Base-by-base conservation (phyloP, 257 asterid species). In the Oldenlandia corymbosa region DNA sequence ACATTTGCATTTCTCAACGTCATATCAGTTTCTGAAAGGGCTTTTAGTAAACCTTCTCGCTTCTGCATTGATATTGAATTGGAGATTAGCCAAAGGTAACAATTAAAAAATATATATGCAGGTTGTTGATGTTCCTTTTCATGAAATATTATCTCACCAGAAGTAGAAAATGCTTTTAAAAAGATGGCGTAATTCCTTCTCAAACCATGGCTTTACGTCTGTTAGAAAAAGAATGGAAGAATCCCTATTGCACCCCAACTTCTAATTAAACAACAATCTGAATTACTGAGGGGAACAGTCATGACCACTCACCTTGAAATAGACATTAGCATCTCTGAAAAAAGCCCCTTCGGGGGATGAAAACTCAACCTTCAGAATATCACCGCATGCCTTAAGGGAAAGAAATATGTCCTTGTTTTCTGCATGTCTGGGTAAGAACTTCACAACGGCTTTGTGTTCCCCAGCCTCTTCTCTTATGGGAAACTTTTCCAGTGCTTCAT, bases 251-350 rank as follows among this genome's bases (percentile, higher is more conserved):
- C 5, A 43, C 54, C 21, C 12, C 42, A 16, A 17, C 18, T 56
- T 56, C 43, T 21, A 56, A 1, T 56, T 20, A 23, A 23, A 7
- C 49, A 32, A 30, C 61, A n/a, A 6, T 16, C 58, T 23, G 39
- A 36, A 58, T 2, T 47, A 32, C 26, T 17, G 45, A 23, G 12
- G 46, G 10, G 42, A 58, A 56, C 28, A 45, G 39, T 55, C 9
- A 3, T n/a, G 42, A 69, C 12, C 34, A 69, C 78, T 71, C 43
- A 83, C 94, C 86, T 74, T 53, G 70, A 85, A 85, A 74, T 73
- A 49, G 58, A 85, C 49, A 64, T 64, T 49, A 64, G 84, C 87
- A 75, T 45, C 31, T 57, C 48, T 74, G 64, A 59, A 67, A 45
- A 32, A 60, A 63, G 67, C 66, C 47, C 53, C 60, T 71, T 58